Conservation (phyloP, 2,329 filamentous ascomycete species). For the Xylariaceae sp. region DNA sequence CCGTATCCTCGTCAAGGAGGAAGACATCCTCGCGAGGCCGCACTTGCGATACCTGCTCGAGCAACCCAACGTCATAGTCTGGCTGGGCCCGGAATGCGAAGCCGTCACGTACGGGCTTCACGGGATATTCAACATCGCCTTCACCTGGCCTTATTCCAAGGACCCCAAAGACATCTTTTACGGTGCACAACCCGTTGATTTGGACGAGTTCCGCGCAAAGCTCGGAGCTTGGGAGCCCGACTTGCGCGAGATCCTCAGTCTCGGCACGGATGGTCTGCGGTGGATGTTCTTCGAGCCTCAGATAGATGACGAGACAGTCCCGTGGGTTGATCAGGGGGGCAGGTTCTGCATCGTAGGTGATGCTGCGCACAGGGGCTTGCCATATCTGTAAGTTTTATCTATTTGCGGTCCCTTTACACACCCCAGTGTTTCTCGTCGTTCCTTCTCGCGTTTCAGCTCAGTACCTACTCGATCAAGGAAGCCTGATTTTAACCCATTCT, state of each 20-base stretch:
- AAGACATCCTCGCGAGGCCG: slow-evolving; percentile 13
- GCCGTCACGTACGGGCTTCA: slow-evolving; percentile 19
- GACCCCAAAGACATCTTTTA: slow-evolving; percentile 18
- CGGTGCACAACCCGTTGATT: slow-evolving; percentile 13
- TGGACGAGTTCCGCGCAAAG: slow-evolving; percentile 12
- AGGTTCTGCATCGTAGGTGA: slow-evolving; percentile 20
- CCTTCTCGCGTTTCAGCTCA: too few relatives aligned
- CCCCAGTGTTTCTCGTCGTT: background rate
- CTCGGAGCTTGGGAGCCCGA: slow-evolving; percentile 16
- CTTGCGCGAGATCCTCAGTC: slow-evolving; percentile 17
- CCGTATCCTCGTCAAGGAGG: slow-evolving; percentile 17
- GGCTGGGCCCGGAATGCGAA: slow-evolving; percentile 19
- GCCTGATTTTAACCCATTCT: too few relatives aligned
- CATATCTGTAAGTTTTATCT: slow-evolving; percentile 17
- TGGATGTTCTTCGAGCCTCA: slow-evolving; percentile 19
- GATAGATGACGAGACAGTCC: slow-evolving; percentile 12
- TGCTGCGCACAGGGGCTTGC: slow-evolving; percentile 17
- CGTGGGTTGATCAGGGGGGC: slow-evolving; percentile 15
- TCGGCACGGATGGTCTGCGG: slow-evolving; percentile 10
- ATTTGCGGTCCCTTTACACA: background rate
- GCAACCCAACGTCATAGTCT: slow-evolving; percentile 17
- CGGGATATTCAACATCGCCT: slow-evolving; percentile 18
- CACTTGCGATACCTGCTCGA: slow-evolving; percentile 15
- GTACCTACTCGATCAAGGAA: too few relatives aligned
- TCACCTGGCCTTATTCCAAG: slow-evolving; percentile 20